Evolutionary conservation across 176 grass and related monocot species (phyloP).

Genomic region (Elaeis guineensis): DNA sequence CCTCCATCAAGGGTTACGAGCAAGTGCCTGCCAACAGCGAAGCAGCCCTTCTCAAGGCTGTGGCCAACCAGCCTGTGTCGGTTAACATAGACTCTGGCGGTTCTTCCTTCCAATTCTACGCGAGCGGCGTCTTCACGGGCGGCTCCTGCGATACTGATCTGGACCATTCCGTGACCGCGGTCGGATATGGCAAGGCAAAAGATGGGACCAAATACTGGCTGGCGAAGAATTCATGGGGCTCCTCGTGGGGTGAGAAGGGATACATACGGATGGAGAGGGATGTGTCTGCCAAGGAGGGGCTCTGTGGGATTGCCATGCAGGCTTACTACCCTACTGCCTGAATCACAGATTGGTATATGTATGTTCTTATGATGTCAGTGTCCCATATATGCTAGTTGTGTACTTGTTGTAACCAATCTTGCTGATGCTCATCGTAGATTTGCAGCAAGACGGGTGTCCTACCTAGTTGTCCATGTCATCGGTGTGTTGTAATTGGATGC

Average conservation of each 20-base stretch:
- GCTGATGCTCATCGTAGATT: no score
- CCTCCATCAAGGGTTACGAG: conserved; percentile 29
- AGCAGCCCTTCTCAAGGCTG: conserved; percentile 32
- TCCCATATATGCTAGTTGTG: no score
- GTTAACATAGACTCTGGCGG: conserved; percentile 36
- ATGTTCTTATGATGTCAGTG: no score
- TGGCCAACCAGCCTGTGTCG: conserved; percentile 46
- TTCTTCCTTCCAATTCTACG: conserved; percentile 43
- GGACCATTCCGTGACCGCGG: conserved; percentile 42
- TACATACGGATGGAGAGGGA: conserved; percentile 38
- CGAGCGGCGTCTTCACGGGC: conserved; percentile 35
- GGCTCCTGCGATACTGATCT: conserved; percentile 38
- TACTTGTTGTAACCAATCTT: no score
- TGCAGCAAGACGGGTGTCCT: no score
- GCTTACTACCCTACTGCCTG: conserved; percentile 8
- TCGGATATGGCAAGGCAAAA: conserved; percentile 39
- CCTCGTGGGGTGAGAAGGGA: conserved; percentile 42
- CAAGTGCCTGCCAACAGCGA: conserved; percentile 47
- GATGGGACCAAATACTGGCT: conserved; percentile 46
- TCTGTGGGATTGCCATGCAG: conserved; percentile 47
- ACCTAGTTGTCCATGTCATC: no score
- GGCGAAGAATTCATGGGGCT: conserved; percentile 63
- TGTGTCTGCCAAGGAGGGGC: conserved; percentile 30
- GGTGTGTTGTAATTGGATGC: no score
- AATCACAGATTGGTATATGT: no score